These are phyloP conservation scores for Apiotrichum brassicae DNA, from an alignment of 1,284 basidiomycete species.

Conservation along the genomic window DNA sequence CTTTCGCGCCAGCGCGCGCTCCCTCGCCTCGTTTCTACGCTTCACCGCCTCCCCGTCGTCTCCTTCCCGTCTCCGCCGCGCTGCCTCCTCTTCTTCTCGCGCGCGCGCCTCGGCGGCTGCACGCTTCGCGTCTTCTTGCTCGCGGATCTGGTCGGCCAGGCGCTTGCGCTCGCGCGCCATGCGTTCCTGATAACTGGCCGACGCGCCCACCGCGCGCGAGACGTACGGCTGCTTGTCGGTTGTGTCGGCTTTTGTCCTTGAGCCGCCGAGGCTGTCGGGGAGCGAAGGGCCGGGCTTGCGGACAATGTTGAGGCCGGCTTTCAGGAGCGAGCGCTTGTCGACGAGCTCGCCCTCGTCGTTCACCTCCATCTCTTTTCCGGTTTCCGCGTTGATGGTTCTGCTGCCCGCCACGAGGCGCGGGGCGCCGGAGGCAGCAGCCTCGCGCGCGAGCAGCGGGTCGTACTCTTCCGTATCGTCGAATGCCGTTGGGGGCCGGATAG, in stretches of 20 bases:
- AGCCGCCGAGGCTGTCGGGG: slow-evolving; percentile 23
- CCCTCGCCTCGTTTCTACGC: slow-evolving; percentile 64
- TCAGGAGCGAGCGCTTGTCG: slow-evolving; percentile 86
- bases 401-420: slow-evolving; percentile 6
- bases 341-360: slow-evolving; percentile 98
- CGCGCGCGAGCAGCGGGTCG: slow-evolving; percentile 37
- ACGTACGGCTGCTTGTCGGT: slow-evolving; percentile 41
- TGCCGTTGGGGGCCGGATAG: slow-evolving; percentile 20
- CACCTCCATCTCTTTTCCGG: slow-evolving; percentile 84
- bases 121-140: slow-evolving; percentile 56
- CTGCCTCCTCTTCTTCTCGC: slow-evolving; percentile 49
- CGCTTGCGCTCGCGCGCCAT: slow-evolving; percentile 68
- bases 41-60: slow-evolving; percentile 55
- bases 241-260: slow-evolving; percentile 48
- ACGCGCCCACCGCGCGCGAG: slow-evolving; percentile 65
- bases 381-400: slow-evolving; percentile 39
- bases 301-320: slow-evolving; percentile 81
- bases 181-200: slow-evolving; percentile 71
- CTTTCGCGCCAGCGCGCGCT: slow-evolving; percentile 73
- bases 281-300: slow-evolving; percentile 39
- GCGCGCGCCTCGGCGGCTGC: slow-evolving; percentile 52
- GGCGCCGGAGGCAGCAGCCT: slow-evolving; percentile 15
- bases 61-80: slow-evolving; percentile 47
- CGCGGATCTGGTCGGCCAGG: slow-evolving; percentile 64
- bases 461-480: slow-evolving; percentile 43